Conservation (phyloP, 345 rosid species). For the Eucalyptus marginata region DNA sequence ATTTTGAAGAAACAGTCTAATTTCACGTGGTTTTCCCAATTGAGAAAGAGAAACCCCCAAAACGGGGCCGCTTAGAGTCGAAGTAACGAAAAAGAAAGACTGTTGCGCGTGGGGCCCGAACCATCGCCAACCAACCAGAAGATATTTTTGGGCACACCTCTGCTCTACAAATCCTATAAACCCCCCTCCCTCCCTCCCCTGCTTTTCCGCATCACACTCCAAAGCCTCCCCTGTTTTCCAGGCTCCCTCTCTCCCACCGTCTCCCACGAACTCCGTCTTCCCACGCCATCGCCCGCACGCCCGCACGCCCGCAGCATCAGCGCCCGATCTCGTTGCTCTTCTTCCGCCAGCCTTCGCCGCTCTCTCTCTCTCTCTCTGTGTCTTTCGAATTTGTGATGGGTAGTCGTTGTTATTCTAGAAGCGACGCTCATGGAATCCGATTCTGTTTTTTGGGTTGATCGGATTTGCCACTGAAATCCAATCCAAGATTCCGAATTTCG, state of each 20-base stretch:
- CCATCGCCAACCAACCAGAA: conserved; percentile 10
- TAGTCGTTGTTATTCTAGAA: not conserved
- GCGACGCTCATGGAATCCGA: conserved; percentile 23
- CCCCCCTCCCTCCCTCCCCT: not conserved
- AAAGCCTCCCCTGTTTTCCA: not conserved
- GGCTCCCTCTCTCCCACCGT: not conserved
- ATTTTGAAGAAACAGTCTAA: not conserved
- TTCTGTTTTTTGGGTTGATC: conserved; percentile 24
- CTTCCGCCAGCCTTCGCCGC: not conserved
- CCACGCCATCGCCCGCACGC: not conserved
- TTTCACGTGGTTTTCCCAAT: not conserved
- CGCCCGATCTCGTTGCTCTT: not conserved
- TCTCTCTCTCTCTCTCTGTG: conserved; percentile 15
- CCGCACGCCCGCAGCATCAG: not conserved
- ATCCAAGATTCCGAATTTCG: conserved; percentile 8
- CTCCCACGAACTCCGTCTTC: not conserved
- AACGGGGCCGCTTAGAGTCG: conserved; percentile 10
- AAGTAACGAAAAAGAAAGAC: conserved; percentile 11
- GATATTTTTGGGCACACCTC: not conserved
- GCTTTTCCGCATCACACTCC: not conserved
- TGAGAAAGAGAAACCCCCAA: not conserved
- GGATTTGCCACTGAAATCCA: conserved; percentile 15
- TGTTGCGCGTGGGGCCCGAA: conserved; percentile 24
- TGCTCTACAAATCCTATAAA: conserved; percentile 2
- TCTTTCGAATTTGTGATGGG: conserved; percentile 2